Base-by-base conservation (phyloP, 805 yeast genomes). In the Yarrowia phangngaensis region DNA sequence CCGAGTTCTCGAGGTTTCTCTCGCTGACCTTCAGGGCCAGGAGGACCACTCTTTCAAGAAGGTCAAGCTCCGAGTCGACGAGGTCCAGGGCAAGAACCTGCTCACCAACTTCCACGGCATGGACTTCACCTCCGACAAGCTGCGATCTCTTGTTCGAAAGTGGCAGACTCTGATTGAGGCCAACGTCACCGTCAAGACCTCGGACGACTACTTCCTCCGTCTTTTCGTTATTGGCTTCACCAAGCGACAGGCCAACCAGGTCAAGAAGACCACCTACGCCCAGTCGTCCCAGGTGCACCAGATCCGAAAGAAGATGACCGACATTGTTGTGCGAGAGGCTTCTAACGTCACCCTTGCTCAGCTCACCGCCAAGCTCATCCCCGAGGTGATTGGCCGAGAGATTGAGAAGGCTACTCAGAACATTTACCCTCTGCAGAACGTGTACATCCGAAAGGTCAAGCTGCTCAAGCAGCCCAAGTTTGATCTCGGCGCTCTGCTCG, bases 51-150 rank as follows among this genome's bases (percentile, higher is more conserved):
- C 97, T 59, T 84, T 82, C 86, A 90, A 95, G 82, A 88, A 90
- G 78, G 77, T 90, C 70, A 86, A 84, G 76, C 85, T 90, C 75
- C 88, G 97, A 78, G 95, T 90, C 65, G 97, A 89, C 68, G 97
- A 90, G 78, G 95, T 89, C 64, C 96, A 90, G 78, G 97, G 97
- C 77, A 86, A 87, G 79, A 88, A 89, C 83, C 80, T 89, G 69
- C 80, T 89, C 72, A 89, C 97, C 79, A 90, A 90, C 94, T 90
- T 89, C 94, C 97, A 89, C 80, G 97, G 97, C 68, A 74, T 90
- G 74, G 95, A 88, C 79, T 89, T 90, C 83, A 89, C 97, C 68
- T 78, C 95, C 60, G 97, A 89, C 79, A 90, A 90, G 80, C 78
- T 90, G 70, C 86, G 95, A 78, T 89, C 97, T 53, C 80, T 90